Evolutionary conservation across 208 protist species (phyloP), one percentile per base, ranked within the genome.

Genomic region (Leishmania braziliensis): DNA sequence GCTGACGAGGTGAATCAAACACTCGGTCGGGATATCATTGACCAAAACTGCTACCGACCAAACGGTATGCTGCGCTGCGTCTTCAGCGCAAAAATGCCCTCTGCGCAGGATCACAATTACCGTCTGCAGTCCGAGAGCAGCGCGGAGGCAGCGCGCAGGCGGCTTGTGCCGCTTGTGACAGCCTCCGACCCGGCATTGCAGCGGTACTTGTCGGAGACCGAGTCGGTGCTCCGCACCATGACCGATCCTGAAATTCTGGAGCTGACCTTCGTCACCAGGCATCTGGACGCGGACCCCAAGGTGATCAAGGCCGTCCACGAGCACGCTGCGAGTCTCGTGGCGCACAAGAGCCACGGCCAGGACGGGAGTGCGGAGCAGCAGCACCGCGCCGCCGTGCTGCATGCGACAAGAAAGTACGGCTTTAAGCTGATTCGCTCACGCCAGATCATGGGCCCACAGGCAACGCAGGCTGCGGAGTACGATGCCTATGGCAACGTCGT

Each of bases 51-150:
- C 85, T 96, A 96, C 80, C 89, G 93, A 26, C 78, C 78, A 8
- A 86, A 91, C 76, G 93, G 91, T 71, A 94, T 95, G 93, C 85
- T 96, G 83, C 93, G 93, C 63, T 95, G 91, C 79, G 93, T 91
- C 46, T 96, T 89, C 78, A 94, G 88, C 75, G 81, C 80, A 33
- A 96, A 96, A 76, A 63, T 95, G 33, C 62, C 86, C 43, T 87
- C 82, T 20, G 60, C 50, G 18, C 79, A 85, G 75, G 69, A 86
- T 26, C 77, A 85, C 77, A 60, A 89, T 62, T 79, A 69, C 48
- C 70, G 63, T 54, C 50, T 50, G 62, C 69, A 81, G 76, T 0
- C 58, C 36, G 54, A 56, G 51, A 84, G 14, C 70, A 73, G 50
- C 33, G 62, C 39, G 65, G 71, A 10, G 53, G 71, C 76, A 26